Conservation (phyloP, 2,329 filamentous ascomycete species). For the Penicillium sp. region DNA sequence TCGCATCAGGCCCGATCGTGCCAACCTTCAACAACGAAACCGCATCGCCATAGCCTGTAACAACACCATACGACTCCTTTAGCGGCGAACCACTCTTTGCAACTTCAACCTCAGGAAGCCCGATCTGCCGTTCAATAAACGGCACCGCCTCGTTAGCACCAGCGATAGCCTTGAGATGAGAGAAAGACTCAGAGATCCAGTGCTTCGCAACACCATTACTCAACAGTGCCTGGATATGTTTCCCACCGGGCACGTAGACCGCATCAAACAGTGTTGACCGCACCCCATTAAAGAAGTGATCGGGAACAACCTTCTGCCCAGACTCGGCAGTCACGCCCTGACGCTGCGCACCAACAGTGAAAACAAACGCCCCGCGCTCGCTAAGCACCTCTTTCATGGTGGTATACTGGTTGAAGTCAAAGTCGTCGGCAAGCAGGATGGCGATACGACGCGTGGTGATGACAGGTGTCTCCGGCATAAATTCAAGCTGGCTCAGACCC, state of each 20-base stretch:
- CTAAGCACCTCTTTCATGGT: slow-evolving; percentile 63
- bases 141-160: slow-evolving; percentile 56
- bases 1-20: slow-evolving; percentile 62
- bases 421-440: slow-evolving; percentile 75
- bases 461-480: slow-evolving; percentile 60
- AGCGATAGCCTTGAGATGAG: slow-evolving; percentile 74
- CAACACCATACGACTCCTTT: slow-evolving; percentile 36
- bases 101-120: slow-evolving; percentile 26
- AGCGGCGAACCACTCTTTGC: slow-evolving; percentile 19
- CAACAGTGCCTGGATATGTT: slow-evolving; percentile 58
- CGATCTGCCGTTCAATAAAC: slow-evolving; percentile 32
- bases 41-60: slow-evolving; percentile 29
- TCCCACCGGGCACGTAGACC: slow-evolving; percentile 71
- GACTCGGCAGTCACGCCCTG: slow-evolving; percentile 63
- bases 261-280: slow-evolving; percentile 77
- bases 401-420: slow-evolving; percentile 64
- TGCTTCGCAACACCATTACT: slow-evolving; percentile 72
- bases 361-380: slow-evolving; percentile 63
- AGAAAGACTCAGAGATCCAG: slow-evolving; percentile 77
- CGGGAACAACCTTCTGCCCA: slow-evolving; percentile 60
- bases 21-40: slow-evolving; percentile 35
- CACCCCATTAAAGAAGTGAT: slow-evolving; percentile 78
- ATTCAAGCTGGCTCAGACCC: slow-evolving; percentile 64
- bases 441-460: slow-evolving; percentile 71
- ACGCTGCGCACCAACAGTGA: slow-evolving; percentile 69